Conservation (phyloP, 345 rosid species). For the Erysimum cheiranthoides region DNA sequence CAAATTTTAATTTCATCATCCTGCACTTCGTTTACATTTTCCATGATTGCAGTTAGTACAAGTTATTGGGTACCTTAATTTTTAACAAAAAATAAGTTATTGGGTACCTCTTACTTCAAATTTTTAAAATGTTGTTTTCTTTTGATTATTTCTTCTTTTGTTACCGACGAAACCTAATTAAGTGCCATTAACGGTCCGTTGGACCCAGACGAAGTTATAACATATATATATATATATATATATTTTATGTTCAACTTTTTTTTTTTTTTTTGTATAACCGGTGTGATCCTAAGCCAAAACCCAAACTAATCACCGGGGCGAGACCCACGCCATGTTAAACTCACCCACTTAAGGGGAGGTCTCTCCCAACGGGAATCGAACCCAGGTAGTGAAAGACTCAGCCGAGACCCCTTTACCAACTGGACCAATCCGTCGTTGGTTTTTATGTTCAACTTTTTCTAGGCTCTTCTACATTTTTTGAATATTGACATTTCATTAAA, state of each 20-base stretch:
- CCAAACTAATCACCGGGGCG: too few relatives aligned
- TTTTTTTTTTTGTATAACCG: too few relatives aligned
- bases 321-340: too few relatives aligned
- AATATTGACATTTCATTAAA: conserved; percentile 29
- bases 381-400: too few relatives aligned
- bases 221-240: too few relatives aligned
- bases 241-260: conserved; percentile 26
- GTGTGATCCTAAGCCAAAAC: too few relatives aligned
- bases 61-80: not conserved
- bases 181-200: conserved; percentile 21
- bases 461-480: conserved; percentile 33
- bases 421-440: too few relatives aligned
- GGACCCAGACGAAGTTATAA: conserved; percentile 27
- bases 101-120: not conserved
- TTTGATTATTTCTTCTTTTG: conserved; percentile 27
- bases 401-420: too few relatives aligned
- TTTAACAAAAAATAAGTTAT: too few relatives aligned
- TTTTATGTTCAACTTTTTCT: conserved; percentile 26
- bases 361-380: too few relatives aligned
- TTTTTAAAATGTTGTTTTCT: conserved; percentile 18
- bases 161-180: conserved; percentile 35
- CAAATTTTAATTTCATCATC: not conserved
- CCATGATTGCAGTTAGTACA: not conserved
- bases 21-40: conserved; percentile 12
- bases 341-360: too few relatives aligned